These are phyloP conservation scores for Plasmopara muralis DNA, from an alignment of 352 stramenopile species.

Conservation along the genomic window DNA sequence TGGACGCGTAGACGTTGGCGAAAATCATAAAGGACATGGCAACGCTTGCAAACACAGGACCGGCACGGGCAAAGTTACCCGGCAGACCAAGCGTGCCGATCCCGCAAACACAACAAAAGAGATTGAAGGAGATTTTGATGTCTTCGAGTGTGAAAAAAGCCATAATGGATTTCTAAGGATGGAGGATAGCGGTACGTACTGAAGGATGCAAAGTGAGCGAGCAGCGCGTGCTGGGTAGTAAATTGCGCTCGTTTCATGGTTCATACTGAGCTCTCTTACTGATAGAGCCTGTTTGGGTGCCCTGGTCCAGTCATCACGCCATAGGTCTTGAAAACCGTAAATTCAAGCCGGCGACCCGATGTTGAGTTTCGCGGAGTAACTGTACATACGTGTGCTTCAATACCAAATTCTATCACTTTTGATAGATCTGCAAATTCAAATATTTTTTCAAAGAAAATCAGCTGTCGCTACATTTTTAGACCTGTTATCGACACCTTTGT, in stretches of 20 bases:
- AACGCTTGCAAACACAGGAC: constrained; percentile 36
- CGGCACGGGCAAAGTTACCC: constrained; percentile 58
- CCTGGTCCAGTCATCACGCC: background rate
- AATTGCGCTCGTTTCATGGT: background rate
- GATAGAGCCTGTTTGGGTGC: background rate
- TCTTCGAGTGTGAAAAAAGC: constrained; percentile 50
- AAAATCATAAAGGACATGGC: constrained; percentile 60
- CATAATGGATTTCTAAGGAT: background rate
- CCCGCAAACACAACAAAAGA: constrained; percentile 63
- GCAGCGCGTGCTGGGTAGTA: background rate
- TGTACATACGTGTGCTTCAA: constrained; percentile 13
- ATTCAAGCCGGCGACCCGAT: background rate
- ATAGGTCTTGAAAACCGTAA: background rate
- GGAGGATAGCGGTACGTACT: background rate
- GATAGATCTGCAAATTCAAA: too few relatives aligned
- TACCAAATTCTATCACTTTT: too few relatives aligned
- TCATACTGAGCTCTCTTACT: background rate
- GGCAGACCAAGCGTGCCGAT: constrained; percentile 69
- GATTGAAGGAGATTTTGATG: constrained; percentile 47
- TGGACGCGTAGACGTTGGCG: constrained; percentile 59
- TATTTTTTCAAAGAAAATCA: too few relatives aligned
- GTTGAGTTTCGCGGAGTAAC: constrained; percentile 16
- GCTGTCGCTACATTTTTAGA: too few relatives aligned
- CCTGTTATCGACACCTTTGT: too few relatives aligned
- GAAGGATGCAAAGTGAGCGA: background rate